Conservation (phyloP, 352 stramenopile species). For the Pythium utonaiense region DNA sequence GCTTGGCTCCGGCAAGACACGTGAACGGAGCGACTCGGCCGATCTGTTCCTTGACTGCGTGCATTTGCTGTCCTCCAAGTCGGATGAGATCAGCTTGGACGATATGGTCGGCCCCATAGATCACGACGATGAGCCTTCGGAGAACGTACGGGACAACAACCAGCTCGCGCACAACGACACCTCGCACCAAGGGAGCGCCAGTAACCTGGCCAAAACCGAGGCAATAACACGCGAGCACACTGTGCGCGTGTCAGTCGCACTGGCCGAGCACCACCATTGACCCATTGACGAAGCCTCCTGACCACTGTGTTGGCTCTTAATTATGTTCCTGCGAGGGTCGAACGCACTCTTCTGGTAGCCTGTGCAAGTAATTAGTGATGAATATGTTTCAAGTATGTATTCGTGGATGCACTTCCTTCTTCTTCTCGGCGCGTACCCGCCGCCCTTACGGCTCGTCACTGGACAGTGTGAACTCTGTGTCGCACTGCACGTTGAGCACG, state of each 20-base stretch:
- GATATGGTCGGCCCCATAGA: neutral
- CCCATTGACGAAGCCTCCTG: neutral
- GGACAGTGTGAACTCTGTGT: slow-evolving; percentile 76
- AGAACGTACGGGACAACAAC: neutral
- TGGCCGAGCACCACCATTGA: too few species aligned
- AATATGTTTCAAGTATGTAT: slow-evolving; percentile 2
- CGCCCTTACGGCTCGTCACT: slow-evolving; percentile 27
- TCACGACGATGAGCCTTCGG: slow-evolving; percentile 6
- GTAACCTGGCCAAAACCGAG: neutral
- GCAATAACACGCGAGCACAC: neutral
- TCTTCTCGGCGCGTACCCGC: neutral
- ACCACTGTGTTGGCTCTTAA: neutral
- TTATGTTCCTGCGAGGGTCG: neutral
- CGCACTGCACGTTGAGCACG: slow-evolving; percentile 79
- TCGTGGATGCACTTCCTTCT: neutral
- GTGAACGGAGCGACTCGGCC: slow-evolving; percentile 66
- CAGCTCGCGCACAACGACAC: neutral
- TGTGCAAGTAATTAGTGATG: slow-evolving; percentile 8
- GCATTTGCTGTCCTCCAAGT: slow-evolving; percentile 53
- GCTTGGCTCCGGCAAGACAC: slow-evolving; percentile 19
- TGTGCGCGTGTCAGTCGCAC: slow-evolving; percentile 2
- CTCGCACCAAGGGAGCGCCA: too few species aligned
- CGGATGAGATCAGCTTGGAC: neutral
- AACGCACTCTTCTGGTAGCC: neutral
- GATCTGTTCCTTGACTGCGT: slow-evolving; percentile 85